Percentiles rank a stretch among this genome's conserved stretches.
These are phyloP conservation scores for Hypomyces perniciosus DNA, from an alignment of 2,329 filamentous ascomycete species.

Conservation along the genomic window DNA sequence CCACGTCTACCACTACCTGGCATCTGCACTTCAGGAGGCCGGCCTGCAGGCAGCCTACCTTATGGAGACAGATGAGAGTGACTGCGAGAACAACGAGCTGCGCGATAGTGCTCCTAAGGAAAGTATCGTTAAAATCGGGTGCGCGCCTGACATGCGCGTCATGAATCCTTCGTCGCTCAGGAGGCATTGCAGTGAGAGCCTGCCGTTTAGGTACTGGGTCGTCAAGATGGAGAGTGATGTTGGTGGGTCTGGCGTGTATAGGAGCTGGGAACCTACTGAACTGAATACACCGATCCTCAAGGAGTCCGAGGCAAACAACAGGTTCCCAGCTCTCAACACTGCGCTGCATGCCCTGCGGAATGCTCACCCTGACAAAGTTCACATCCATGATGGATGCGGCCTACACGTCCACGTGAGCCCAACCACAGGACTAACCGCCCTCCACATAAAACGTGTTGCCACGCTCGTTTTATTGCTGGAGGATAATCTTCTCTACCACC, in stretches of 20 bases:
- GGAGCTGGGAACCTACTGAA: conserved; percentile 4
- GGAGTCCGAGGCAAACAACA: conserved; percentile 9
- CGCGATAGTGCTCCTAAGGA: background rate
- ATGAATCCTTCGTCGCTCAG: conserved; percentile 7
- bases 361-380: background rate
- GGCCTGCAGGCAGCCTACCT: conserved; percentile 11
- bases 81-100: background rate
- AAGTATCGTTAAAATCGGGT: conserved; percentile 7
- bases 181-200: background rate
- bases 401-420: conserved; percentile 15
- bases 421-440: conserved; percentile 38
- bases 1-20: conserved; percentile 5
- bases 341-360: conserved; percentile 7
- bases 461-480: conserved; percentile 52
- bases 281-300: conserved; percentile 15
- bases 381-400: conserved; percentile 9
- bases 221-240: conserved; percentile 4
- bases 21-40: background rate
- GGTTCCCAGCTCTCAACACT: conserved; percentile 8
- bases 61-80: background rate
- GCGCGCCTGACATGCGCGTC: conserved; percentile 6
- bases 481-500: conserved; percentile 11
- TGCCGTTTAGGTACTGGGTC: conserved; percentile 10
- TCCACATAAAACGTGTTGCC: conserved; percentile 73
- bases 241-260: background rate